Base-by-base conservation (phyloP, 768 basidiomycete genomes). In the Tricholoma matsutake region DNA sequence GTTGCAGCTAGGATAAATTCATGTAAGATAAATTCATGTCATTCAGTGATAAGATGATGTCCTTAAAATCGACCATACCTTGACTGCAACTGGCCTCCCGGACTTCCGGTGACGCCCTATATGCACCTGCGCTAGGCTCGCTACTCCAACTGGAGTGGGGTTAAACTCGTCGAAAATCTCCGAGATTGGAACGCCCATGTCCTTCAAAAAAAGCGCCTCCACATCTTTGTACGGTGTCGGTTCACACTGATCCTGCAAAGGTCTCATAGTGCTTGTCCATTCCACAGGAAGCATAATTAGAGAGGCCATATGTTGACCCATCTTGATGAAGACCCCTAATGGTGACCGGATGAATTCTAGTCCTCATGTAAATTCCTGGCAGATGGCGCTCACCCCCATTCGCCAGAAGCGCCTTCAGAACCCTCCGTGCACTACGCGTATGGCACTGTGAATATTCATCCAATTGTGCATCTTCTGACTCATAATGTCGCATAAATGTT, bases 111-210 rank as follows among this genome's bases (percentile, higher is more conserved):
- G 86, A 13, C 75, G 83, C 3, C 87, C 97, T 18, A 89, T 83
- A 73, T 98, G 97, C 14, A 98, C 97, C 73, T 99, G 97, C 5
- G 97, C 97, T 37, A 98, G 75, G 67, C 94, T 96, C 11, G 97
- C 97, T 14, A 98, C 94, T 2, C 97, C 97, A 49, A 98, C 92
- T 6, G 97, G 97, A 16, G 80, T 77, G 4, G 86, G 86, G 65
- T 97, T 87, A 69, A 98, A 96, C 61, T 93, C 85, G 11, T 86
- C 84, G 68, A 98, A 98, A 32, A 94, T 72, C 18, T 91, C 89
- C 1, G 81, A 77, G 37, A 97, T 82, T 0, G 85, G 78, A 39
- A 74, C 71, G 6, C 91, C 93, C 73, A 94, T 88, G 71, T 98
- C 97, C 8, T 81, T 77, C 16, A 87, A 65, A 72, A 98, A 89